Evolutionary conservation across 352 stramenopile species (phyloP), one percentile per base, ranked within the genome.

Genomic region (Aphanomyces euteiches): DNA sequence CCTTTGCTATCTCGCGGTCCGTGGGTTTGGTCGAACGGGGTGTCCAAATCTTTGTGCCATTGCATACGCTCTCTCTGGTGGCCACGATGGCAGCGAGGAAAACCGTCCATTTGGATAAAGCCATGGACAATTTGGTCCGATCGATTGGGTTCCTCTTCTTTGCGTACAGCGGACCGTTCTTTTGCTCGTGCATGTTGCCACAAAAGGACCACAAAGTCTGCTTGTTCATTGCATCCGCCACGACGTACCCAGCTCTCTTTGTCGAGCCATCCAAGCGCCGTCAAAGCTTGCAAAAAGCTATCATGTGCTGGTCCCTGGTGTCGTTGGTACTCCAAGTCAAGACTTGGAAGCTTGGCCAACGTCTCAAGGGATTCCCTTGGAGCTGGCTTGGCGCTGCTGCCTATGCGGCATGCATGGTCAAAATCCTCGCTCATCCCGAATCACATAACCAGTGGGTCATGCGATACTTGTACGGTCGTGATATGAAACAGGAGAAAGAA

Each of bases 131-230:
- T 7, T 19, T 61, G 15, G 54, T 10, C 5, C 28, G 54, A 5
- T 61, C 54, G 19, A 40, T 61, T 19, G 34, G 17, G 54, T 61
- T 61, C n/a, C 77, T 92, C 34, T 89, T 82, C 43, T 68, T 88
- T 71, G 75, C 78, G 39, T 89, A 88, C 60, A 78, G 86, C 72
- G 75, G 88, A 28, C 80, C 81, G 17, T 63, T 92, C 37, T 63
- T 76, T 12, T 69, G 78, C 38, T 88, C 84, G 58, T 92, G 84
- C 61, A 67, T 74, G 41, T 77, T 78, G 37, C 76, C 76, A 6
- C 75, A 80, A 21, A 71, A 75, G 15, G 71, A 69, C 65, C 61
- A 89, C 63, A 70, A 57, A 34, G 41, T 59, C 43, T 77, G 73
- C 1, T 76, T 84, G 57, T 64, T 61, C 21, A 4, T 88, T 38